Evolutionary conservation across 257 asterid species (phyloP), one percentile per base, ranked within the genome.

Genomic region (Orobanche coerulescens): DNA sequence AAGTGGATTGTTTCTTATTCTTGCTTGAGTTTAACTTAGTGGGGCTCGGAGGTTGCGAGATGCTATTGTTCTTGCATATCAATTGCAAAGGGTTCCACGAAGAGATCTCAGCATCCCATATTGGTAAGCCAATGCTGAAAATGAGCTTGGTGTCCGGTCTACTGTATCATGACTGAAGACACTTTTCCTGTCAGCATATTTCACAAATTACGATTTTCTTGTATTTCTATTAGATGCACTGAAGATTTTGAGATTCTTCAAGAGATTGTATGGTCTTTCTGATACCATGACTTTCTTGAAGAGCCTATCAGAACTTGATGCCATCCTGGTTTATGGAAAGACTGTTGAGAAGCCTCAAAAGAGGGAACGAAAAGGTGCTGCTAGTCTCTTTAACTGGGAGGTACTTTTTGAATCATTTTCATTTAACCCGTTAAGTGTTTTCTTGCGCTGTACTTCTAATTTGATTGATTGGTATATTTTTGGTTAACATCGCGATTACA

Each of bases 61-160:
- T 63, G 95, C 95, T 67, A 86, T 86, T 56, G 81, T 86, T 74
- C 90, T 86, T 65, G 95, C 93, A 12, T 86, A 81, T 75, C 87
- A 86, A 66, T 68, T 86, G 51, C 95, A 86, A 73, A 67, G 95
- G 65, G 76, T 67, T 40, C 90, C 95, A 5, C 93, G 93, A 66
- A 79, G 89, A 73, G 95, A 86, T 61, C 75, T 84, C 34, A 75
- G 79, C 67, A 82, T 86, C 44, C 95, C 95, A 25, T 89, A 86
- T 30, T 86, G 95, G 95, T 86, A 86, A 67, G 78, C 95, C 50
- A 82, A 75, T 74, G 93, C 95, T 19, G 95, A 86, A 78, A 81
- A 65, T 62, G 93, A 86, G 66, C 84, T 81, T 52, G 76, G 82
- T 53, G 80, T 84, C 19, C 91, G 91, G 24, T 81, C 93, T 39